Evolutionary conservation across 2,329 filamentous ascomycete species (phyloP).

Genomic region (Aspergillus chevalieri): DNA sequence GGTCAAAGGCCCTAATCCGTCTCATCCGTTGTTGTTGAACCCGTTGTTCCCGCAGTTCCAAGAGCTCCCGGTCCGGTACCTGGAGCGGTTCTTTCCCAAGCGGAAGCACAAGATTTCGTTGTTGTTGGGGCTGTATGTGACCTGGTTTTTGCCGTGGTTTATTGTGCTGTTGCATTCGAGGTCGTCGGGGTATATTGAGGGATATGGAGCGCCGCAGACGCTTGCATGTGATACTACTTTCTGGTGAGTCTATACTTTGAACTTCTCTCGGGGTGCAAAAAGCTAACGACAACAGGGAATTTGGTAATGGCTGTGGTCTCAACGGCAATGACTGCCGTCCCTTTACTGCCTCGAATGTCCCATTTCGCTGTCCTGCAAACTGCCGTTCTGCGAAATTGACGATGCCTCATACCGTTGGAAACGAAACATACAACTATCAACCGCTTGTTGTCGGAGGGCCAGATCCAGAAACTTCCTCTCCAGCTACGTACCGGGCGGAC

Average conservation of each 20-base stretch:
- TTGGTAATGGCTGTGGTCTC: slow-evolving; percentile 45
- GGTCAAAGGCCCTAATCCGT: slow-evolving; percentile 45
- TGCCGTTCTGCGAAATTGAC: slow-evolving; percentile 44
- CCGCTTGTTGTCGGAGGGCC: slow-evolving; percentile 49
- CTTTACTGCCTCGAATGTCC: slow-evolving; percentile 46
- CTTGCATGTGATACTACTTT: slow-evolving; percentile 43
- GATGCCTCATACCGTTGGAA: slow-evolving; percentile 48
- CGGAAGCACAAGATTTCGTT: slow-evolving; percentile 40
- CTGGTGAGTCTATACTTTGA: slow-evolving; percentile 31
- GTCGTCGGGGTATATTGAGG: slow-evolving; percentile 43
- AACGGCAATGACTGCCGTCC: slow-evolving; percentile 53
- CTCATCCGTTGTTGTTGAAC: slow-evolving; percentile 39
- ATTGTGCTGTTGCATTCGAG: slow-evolving; percentile 41
- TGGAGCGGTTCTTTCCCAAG: slow-evolving; percentile 42
- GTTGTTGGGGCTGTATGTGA: slow-evolving; percentile 38
- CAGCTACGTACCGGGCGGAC: slow-evolving; percentile 73
- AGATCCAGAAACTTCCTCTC: slow-evolving; percentile 27
- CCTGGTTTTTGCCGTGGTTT: slow-evolving; percentile 45
- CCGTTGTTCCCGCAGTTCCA: slow-evolving; percentile 44
- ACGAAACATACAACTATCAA: slow-evolving; percentile 47
- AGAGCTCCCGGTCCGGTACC: slow-evolving; percentile 38
- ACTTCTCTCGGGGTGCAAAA: not conserved
- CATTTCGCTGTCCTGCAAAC: slow-evolving; percentile 53
- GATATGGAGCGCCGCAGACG: slow-evolving; percentile 41
- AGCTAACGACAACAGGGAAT: slow-evolving; percentile 23